Evolutionary conservation across 805 yeast genomes (phyloP).

Genomic region (Starmerella vitae): DNA sequence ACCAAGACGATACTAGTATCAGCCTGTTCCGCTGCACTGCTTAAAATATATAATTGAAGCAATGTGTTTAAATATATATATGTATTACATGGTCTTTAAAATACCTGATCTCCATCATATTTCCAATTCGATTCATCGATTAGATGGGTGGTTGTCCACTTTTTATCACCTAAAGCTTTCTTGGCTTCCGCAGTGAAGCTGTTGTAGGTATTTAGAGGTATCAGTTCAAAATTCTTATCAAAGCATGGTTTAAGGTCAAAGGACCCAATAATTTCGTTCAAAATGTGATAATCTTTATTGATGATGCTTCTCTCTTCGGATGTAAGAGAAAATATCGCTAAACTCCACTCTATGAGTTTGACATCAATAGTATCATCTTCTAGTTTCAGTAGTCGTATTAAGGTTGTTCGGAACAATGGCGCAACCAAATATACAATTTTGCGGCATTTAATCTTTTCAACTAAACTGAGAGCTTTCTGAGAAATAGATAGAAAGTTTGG

Average conservation of each 20-base stretch:
- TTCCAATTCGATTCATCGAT: neutral
- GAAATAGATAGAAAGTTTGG: neutral
- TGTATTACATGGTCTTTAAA: neutral
- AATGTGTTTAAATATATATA: too few species aligned
- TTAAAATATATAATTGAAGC: neutral
- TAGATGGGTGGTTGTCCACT: neutral
- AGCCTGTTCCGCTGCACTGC: constrained; percentile 11
- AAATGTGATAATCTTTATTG: neutral
- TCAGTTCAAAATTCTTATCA: neutral
- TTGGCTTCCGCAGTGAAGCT: constrained; percentile 1
- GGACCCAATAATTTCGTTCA: neutral
- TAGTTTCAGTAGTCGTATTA: constrained; percentile 5
- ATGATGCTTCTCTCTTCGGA: constrained; percentile 2
- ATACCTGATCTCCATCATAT: neutral
- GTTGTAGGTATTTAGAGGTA: neutral
- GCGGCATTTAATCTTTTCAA: constrained; percentile 4
- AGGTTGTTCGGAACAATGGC: constrained; percentile 9
- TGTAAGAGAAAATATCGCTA: constrained; percentile 3
- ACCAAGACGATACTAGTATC: constrained; percentile 11
- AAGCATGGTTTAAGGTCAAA: constrained; percentile 6
- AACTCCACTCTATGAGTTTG: constrained; percentile 6
- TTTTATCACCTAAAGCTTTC: neutral
- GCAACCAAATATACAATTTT: constrained; percentile 5
- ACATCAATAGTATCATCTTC: constrained; percentile 3
- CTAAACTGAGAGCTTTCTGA: constrained; percentile 2